Evolutionary conservation across 148 eudicot genomes (phyloP).

Genomic region (Chenopodium berlandieri): DNA sequence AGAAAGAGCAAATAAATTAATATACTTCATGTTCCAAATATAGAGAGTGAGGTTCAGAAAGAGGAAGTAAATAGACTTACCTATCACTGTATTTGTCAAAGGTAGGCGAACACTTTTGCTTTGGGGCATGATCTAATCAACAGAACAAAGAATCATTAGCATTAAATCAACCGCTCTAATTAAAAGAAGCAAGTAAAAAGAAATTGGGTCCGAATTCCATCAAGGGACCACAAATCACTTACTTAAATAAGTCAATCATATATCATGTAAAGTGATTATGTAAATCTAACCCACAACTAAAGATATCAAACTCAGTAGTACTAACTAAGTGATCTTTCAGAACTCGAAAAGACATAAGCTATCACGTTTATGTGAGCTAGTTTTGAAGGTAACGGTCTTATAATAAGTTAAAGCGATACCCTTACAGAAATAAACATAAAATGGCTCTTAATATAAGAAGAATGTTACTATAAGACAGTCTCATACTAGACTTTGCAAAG

Average conservation of each 20-base stretch:
- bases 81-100: constrained; percentile 23
- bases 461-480: too few relatives aligned
- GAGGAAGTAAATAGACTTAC: constrained; percentile 5
- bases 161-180: constrained; percentile 12
- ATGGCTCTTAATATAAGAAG: too few relatives aligned
- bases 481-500: background rate
- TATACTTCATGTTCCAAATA: too few relatives aligned
- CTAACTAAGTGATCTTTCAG: background rate
- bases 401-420: background rate
- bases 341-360: background rate
- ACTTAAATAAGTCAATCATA: background rate
- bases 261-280: constrained; percentile 9
- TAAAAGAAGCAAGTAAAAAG: constrained; percentile 4
- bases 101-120: constrained; percentile 22
- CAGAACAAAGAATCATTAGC: constrained; percentile 9
- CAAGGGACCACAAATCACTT: constrained; percentile 15
- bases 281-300: background rate
- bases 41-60: background rate
- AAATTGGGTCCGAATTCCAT: constrained; percentile 2
- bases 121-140: constrained; percentile 16
- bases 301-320: background rate
- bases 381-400: background rate
- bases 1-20: background rate
- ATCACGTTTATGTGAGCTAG: background rate
- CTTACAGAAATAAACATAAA: too few relatives aligned